Conservation (phyloP, 2,329 filamentous ascomycete species). For the Curvularia eragrostidis region DNA sequence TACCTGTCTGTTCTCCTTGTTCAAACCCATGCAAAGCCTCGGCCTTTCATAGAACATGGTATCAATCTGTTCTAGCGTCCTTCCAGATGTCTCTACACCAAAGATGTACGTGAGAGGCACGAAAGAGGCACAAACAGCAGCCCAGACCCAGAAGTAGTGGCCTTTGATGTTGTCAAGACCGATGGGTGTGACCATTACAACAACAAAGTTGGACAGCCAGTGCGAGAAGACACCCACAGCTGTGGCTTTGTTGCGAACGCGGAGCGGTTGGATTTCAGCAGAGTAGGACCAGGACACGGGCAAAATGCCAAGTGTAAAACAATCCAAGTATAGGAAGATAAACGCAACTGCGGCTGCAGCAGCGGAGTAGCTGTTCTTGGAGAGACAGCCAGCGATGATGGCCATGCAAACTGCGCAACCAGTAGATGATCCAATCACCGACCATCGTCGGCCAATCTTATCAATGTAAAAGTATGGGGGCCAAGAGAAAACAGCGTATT, state of each 20-base stretch:
- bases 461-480: conserved; percentile 56
- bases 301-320: conserved; percentile 33
- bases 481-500: conserved; percentile 53
- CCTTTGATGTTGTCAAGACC: conserved; percentile 31
- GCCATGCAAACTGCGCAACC: conserved; percentile 47
- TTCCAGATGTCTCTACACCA: conserved; percentile 36
- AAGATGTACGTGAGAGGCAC: conserved; percentile 56
- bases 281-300: conserved; percentile 58
- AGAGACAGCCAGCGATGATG: conserved; percentile 43
- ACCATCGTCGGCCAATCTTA: conserved; percentile 51
- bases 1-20: conserved; percentile 34
- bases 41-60: conserved; percentile 43
- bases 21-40: conserved; percentile 42
- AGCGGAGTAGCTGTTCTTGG: conserved; percentile 29
- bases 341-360: conserved; percentile 52
- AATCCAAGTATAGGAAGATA: conserved; percentile 34
- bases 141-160: conserved; percentile 62
- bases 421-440: conserved; percentile 32
- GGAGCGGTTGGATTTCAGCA: conserved; percentile 58
- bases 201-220: conserved; percentile 59
- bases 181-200: conserved; percentile 60
- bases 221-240: conserved; percentile 58
- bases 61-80: conserved; percentile 38
- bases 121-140: conserved; percentile 58
- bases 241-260: conserved; percentile 58